Evolutionary conservation across 352 stramenopile species (phyloP).

Genomic region (Globisporangium emineosum): DNA sequence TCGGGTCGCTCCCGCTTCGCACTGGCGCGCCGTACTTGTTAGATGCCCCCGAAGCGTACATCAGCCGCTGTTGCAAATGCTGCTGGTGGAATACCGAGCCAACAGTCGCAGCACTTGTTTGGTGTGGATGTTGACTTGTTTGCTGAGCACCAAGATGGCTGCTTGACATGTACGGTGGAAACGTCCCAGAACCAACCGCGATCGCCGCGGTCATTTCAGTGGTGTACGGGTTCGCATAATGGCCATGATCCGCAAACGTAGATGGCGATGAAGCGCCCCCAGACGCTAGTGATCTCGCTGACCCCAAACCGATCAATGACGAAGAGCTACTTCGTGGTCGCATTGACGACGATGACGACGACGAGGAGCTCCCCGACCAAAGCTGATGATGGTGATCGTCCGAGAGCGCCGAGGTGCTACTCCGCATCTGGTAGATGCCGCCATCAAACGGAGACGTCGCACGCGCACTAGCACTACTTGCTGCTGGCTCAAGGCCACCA

Average conservation of each 20-base stretch:
- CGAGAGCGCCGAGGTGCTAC: background rate
- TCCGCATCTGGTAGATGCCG: conserved; percentile 10
- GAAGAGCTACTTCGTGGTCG: conserved; percentile 41
- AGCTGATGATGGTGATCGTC: conserved; percentile 1
- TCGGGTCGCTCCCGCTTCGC: conserved; percentile 25
- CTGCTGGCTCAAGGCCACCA: conserved; percentile 1
- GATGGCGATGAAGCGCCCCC: background rate
- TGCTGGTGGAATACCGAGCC: conserved; percentile 8
- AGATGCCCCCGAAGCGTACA: background rate
- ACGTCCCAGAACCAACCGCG: background rate
- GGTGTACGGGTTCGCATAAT: conserved; percentile 17
- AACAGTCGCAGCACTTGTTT: background rate
- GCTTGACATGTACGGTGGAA: conserved; percentile 16
- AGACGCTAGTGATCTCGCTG: background rate
- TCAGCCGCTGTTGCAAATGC: conserved; percentile 10
- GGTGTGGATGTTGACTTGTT: conserved; percentile 1
- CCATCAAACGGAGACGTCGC: conserved; percentile 27
- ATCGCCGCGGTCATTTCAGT: conserved; percentile 1
- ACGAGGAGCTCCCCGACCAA: conserved; percentile 1
- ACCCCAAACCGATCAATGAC: conserved; percentile 27
- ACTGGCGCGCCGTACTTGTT: conserved; percentile 1
- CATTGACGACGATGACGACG: background rate
- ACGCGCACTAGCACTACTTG: conserved; percentile 3
- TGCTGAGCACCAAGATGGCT: conserved; percentile 25
- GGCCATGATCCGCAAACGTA: background rate